A percentile compares a stretch with the other conserved stretches of the same genome.
Evolutionary conservation across 1,284 basidiomycete genomes (phyloP).

Genomic region (Gomphus sp.): DNA sequence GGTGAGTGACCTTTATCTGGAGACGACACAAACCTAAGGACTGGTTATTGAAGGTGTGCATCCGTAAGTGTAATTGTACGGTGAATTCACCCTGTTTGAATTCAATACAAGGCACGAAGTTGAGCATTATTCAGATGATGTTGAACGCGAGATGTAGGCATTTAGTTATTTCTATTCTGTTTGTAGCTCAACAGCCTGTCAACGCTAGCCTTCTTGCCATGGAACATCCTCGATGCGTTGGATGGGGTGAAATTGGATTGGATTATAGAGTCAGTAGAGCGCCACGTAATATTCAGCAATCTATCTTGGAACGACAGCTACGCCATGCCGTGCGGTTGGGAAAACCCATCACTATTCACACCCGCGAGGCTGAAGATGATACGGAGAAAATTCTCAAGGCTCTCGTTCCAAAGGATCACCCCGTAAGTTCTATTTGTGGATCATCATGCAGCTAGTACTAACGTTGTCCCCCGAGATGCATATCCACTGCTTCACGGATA

Average conservation of each 20-base stretch:
- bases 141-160: constrained; percentile 59
- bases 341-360: constrained; percentile 74
- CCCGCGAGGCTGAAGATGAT: constrained; percentile 72
- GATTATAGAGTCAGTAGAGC: constrained; percentile 79
- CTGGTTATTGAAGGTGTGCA: constrained; percentile 45
- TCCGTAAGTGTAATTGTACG: constrained; percentile 40
- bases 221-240: constrained; percentile 68
- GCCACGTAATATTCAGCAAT: constrained; percentile 54
- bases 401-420: constrained; percentile 59
- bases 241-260: constrained; percentile 79
- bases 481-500: constrained; percentile 76
- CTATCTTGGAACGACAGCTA: constrained; percentile 59
- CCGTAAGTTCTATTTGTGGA: constrained; percentile 27
- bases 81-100: background rate
- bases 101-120: constrained; percentile 52
- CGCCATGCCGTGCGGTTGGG: constrained; percentile 51
- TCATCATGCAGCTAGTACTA: background rate
- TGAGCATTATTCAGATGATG: constrained; percentile 51
- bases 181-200: background rate
- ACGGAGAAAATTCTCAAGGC: constrained; percentile 67
- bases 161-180: background rate
- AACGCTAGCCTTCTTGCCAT: constrained; percentile 56
- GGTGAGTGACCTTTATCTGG: constrained; percentile 32
- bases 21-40: background rate
- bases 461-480: constrained; percentile 43